A percentile compares a stretch with the other conserved stretches of the same genome.
These are phyloP conservation scores for Amylocystis lapponica DNA, from an alignment of 768 basidiomycete genomes.

Conservation along the genomic window DNA sequence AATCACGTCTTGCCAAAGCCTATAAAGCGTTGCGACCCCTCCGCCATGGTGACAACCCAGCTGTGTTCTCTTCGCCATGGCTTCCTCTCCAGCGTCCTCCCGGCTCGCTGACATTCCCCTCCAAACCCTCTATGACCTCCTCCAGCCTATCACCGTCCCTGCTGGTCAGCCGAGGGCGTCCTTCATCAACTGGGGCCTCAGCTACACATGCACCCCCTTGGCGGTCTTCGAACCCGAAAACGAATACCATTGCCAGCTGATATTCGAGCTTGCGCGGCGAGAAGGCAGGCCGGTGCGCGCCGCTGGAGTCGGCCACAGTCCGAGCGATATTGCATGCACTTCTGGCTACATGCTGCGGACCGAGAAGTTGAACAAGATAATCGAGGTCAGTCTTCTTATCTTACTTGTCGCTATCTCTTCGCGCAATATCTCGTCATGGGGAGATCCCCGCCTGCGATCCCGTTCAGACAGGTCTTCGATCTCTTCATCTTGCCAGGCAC, in stretches of 20 bases:
- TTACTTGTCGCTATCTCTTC: conserved; percentile 4
- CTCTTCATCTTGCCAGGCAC: conserved; percentile 8
- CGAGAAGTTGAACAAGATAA: conserved; percentile 59
- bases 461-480: conserved; percentile 4
- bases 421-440: conserved; percentile 16
- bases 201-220: conserved; percentile 64
- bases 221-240: conserved; percentile 73
- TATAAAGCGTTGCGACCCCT: conserved; percentile 21
- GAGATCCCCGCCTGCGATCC: conserved; percentile 15
- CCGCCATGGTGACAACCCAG: conserved; percentile 4
- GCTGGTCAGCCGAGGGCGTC: conserved; percentile 29
- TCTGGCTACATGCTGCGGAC: conserved; percentile 81
- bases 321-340: conserved; percentile 91
- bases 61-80: neutral
- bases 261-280: conserved; percentile 76
- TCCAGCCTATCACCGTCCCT: conserved; percentile 52
- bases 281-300: conserved; percentile 71
- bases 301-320: conserved; percentile 88
- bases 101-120: conserved; percentile 37
- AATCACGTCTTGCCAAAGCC: conserved; percentile 19
- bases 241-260: conserved; percentile 60
- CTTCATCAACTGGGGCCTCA: conserved; percentile 87
- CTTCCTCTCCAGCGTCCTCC: conserved; percentile 3
- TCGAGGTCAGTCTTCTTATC: conserved; percentile 56
- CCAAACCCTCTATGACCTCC: conserved; percentile 42